Evolutionary conservation across 345 rosid genomes (phyloP), one percentile per base, ranked within the genome.

Genomic region (Citrus trifoliata): DNA sequence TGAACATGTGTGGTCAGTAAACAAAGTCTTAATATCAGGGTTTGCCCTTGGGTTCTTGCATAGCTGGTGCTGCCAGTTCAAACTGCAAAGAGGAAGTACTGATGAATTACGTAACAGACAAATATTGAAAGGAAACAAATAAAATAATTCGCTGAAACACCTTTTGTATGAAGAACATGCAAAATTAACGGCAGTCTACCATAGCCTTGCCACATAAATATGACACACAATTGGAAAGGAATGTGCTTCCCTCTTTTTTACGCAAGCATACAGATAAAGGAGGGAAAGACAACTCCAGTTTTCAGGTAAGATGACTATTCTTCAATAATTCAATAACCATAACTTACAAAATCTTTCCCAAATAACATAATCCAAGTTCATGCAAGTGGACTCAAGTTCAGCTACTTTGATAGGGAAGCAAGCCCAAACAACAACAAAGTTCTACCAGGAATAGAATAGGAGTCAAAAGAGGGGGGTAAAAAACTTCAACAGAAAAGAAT

Each of bases 11-110:
- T 93, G 98, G 75, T 93, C 96, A 28, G 81, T 89, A 83, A 93
- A 92, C 80, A 93, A 76, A 38, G 98, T 93, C 82, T 90, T 91
- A 69, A 93, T 93, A 78, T 93, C 96, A 58, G 98, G 98, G 76
- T 93, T 93, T 56, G 92, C 75, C 90, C 93, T 89, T 13, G 93
- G 96, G 78, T 92, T 92, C 89, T 92, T 90, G 83, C 98, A 93
- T 38, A 93, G 84, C 80, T 92, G 96, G 81, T 93, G 98, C 86
- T 93, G 98, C 98, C 98, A 93, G 80, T 92, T 92, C 86, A 93
- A 88, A 77, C 98, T 94, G 88, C 66, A 85, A 76, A 37, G 18
- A 71, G 27, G 76, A 63, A 80, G 71, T 42, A 71, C 53, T 33
- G 48, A 70, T n/a, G 62, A 42, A 72, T 59, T 62, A 46, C 24